Conservation (phyloP, 306 rosid genomes). For the Vicia villosa region DNA sequence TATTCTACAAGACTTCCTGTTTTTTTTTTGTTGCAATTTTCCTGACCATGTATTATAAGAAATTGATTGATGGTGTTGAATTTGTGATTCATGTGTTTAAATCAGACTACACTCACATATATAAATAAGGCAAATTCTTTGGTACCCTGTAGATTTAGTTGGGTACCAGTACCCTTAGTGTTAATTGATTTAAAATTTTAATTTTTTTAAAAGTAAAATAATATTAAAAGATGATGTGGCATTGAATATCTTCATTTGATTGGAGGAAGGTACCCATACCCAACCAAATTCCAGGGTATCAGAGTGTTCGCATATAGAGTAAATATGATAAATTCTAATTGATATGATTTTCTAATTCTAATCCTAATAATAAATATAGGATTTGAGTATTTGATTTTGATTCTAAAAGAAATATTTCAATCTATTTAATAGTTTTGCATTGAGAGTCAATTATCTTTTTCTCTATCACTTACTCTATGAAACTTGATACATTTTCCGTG, state of each 20-base stretch:
- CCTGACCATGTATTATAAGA: conserved; percentile 7
- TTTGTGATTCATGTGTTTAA: not conserved
- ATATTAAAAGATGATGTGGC: too few species aligned
- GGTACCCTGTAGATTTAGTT: too few species aligned
- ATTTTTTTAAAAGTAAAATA: too few species aligned
- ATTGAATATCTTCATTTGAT: too few species aligned
- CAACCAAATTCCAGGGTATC: too few species aligned
- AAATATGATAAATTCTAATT: not conserved
- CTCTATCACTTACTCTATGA: not conserved
- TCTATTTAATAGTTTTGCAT: conserved; percentile 1
- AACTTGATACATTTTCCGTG: conserved; percentile 7
- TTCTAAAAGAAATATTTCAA: conserved; percentile 16
- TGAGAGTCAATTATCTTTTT: conserved; percentile 7
- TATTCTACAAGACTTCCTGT: not conserved
- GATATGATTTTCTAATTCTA: not conserved
- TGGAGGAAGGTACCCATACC: too few species aligned
- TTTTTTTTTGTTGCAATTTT: conserved; percentile 1
- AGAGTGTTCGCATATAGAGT: not conserved
- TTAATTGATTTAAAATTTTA: too few species aligned
- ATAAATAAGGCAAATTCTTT: too few species aligned
- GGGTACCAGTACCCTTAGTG: too few species aligned
- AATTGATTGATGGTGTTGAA: not conserved
- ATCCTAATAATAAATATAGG: not conserved
- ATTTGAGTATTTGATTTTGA: not conserved
- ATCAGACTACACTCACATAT: not conserved